phyloP scores from a whole-genome alignment of 495 filamentous ascomycete genomes.

The Corynascus novoguineensis region DNA sequence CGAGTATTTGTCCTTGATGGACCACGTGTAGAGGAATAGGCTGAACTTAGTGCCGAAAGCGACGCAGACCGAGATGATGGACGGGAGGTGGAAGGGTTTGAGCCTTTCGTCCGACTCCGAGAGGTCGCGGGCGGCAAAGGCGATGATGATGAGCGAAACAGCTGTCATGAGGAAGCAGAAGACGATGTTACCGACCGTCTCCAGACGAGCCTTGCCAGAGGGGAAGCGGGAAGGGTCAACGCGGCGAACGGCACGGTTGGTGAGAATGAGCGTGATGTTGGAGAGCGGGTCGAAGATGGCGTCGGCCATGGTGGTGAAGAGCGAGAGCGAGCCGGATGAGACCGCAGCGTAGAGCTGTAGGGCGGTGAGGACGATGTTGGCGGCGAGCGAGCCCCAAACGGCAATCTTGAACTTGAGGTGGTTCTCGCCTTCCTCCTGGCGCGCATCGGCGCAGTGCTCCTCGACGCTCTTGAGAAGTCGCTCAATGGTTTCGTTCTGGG shows the following conservation, averaged over 20 bases:
- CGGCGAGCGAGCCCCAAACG: constrained; percentile 80
- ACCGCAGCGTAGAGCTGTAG: constrained; percentile 87
- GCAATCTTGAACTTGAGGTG: constrained; percentile 83
- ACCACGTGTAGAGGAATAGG: constrained; percentile 90
- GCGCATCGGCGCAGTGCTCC: constrained; percentile 76
- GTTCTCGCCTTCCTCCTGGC: constrained; percentile 72
- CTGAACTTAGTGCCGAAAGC: constrained; percentile 79
- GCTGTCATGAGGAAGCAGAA: constrained; percentile 97
- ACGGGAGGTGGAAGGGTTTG: constrained; percentile 71
- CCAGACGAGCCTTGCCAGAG: constrained; percentile 87
- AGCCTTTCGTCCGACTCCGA: constrained; percentile 41
- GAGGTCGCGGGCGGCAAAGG: constrained; percentile 72
- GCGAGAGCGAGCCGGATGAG: constrained; percentile 78
- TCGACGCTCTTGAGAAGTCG: constrained; percentile 87
- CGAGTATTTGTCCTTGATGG: constrained; percentile 74
- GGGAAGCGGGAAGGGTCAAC: constrained; percentile 91
- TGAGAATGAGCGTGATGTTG: constrained; percentile 83
- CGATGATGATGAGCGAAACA: constrained; percentile 86
- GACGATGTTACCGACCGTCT: constrained; percentile 92
- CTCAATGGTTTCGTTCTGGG: constrained; percentile 90
- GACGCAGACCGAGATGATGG: constrained; percentile 78
- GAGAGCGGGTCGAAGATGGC: constrained; percentile 91
- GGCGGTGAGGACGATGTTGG: constrained; percentile 70
- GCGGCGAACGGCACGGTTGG: constrained; percentile 77
- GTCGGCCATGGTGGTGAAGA: constrained; percentile 98